phyloP scores from a whole-genome alignment of 2,329 filamentous ascomycete genomes.

The Didymella pomorum region DNA sequence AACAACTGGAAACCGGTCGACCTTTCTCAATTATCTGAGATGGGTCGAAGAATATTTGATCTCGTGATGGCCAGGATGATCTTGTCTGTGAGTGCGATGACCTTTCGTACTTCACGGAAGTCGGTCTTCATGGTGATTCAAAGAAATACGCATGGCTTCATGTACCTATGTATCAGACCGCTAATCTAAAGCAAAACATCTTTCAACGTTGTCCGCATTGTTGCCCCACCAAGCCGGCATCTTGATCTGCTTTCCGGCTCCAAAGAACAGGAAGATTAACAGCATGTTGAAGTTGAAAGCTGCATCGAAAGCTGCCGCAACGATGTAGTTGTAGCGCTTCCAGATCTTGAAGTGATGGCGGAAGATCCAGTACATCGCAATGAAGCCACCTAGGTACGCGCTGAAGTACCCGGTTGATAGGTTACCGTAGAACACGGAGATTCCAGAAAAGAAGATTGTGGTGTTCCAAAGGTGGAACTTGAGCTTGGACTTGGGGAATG shows the following conservation, averaged over 20 bases:
- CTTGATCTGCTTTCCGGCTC: slow-evolving; percentile 62
- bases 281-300: slow-evolving; percentile 70
- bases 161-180: not conserved
- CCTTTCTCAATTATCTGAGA: too few species aligned
- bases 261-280: slow-evolving; percentile 68
- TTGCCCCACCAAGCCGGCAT: slow-evolving; percentile 74
- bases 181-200: slow-evolving; percentile 63
- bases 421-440: slow-evolving; percentile 67
- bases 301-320: slow-evolving; percentile 68
- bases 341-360: slow-evolving; percentile 64
- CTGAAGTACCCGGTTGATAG: slow-evolving; percentile 67
- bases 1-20: too few species aligned
- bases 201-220: slow-evolving; percentile 62
- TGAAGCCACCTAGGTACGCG: slow-evolving; percentile 65
- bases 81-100: too few species aligned
- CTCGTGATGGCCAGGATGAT: too few species aligned
- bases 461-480: slow-evolving; percentile 67
- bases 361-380: slow-evolving; percentile 68
- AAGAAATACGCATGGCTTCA: not conserved
- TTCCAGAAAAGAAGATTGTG: slow-evolving; percentile 67
- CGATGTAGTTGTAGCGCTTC: slow-evolving; percentile 68
- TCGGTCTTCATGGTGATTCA: not conserved
- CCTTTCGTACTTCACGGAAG: too few species aligned
- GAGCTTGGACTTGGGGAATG: slow-evolving; percentile 61
- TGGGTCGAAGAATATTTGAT: too few species aligned